Percentiles rank a stretch among this genome's conserved stretches.
Conservation (phyloP, 108 stramenopile genomes). For the Cyclotella distinguenda region DNA sequence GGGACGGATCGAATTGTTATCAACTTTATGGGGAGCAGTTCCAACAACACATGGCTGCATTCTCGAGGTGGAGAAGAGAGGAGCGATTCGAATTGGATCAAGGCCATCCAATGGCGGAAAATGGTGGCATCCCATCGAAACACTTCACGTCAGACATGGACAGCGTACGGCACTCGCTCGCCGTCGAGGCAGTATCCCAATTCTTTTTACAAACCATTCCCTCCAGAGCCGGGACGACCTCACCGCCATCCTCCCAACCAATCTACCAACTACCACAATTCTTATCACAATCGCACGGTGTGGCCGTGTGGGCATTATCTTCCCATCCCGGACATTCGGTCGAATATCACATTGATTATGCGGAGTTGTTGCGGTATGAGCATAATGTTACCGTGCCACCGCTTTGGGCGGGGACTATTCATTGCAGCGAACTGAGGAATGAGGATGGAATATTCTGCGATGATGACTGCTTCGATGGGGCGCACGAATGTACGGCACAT, state of each 20-base stretch:
- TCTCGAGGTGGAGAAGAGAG: slow-evolving; percentile 11
- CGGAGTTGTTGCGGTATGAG: slow-evolving; percentile 78
- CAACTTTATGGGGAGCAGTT: slow-evolving; percentile 1
- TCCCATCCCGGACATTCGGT: slow-evolving; percentile 57
- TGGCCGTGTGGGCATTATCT: slow-evolving; percentile 74
- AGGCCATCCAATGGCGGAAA: too few species aligned
- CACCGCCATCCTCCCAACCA: slow-evolving; percentile 8
- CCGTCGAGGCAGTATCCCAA: slow-evolving; percentile 40
- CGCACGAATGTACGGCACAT: slow-evolving; percentile 13
- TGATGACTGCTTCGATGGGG: background rate
- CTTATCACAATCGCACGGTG: slow-evolving; percentile 49
- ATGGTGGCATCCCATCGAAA: background rate
- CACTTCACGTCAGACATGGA: slow-evolving; percentile 14
- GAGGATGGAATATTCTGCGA: background rate
- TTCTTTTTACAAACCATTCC: slow-evolving; percentile 41
- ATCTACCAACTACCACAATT: slow-evolving; percentile 2
- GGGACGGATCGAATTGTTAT: slow-evolving; percentile 9
- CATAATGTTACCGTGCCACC: slow-evolving; percentile 77
- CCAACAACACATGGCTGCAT: background rate
- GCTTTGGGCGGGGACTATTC: slow-evolving; percentile 76
- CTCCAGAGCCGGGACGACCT: slow-evolving; percentile 1
- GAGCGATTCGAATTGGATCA: background rate
- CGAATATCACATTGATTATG: slow-evolving; percentile 85
- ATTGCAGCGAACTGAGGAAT: slow-evolving; percentile 56
- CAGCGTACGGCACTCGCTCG: slow-evolving; percentile 36